A percentile compares a stretch with the other conserved stretches of the same genome.
Conservation (phyloP, 306 rosid genomes). For the Citrullus colocynthis region DNA sequence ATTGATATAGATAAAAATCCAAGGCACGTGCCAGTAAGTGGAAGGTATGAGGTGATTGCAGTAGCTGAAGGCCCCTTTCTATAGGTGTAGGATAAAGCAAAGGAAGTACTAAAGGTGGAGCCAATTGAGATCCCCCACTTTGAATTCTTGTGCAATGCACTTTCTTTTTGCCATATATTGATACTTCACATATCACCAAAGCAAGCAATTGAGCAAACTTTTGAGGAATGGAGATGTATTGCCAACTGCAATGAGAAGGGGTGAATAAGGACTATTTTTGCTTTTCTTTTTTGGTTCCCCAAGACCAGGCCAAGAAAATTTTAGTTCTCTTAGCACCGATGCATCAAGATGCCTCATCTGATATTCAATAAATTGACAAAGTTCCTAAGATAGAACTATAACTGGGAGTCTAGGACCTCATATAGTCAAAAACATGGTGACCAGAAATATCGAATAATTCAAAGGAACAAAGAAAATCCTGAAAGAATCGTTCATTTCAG, state of each 20-base stretch:
- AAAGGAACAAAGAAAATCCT: not conserved
- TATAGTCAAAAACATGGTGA: not conserved
- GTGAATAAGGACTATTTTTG: not conserved
- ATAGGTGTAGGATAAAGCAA: not conserved
- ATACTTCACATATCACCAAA: conserved; percentile 2
- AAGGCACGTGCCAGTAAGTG: not conserved
- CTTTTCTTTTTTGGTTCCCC: not conserved
- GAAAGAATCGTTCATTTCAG: not conserved
- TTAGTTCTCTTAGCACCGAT: not conserved
- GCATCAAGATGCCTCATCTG: not conserved
- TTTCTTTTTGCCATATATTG: conserved; percentile 1
- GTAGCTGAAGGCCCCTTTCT: not conserved
- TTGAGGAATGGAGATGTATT: not conserved
- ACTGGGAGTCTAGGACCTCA: not conserved
- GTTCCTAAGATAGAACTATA: not conserved
- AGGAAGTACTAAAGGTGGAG: not conserved
- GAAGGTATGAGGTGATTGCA: not conserved
- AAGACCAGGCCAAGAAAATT: not conserved
- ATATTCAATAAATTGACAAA: not conserved
- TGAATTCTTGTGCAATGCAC: not conserved
- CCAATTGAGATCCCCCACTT: conserved; percentile 2
- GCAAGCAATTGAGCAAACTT: not conserved
- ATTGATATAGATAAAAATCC: not conserved
- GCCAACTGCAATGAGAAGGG: not conserved
- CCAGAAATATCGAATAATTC: not conserved